Base-by-base conservation (phyloP, 805 yeast genomes). In the Priceomyces castillae region DNA sequence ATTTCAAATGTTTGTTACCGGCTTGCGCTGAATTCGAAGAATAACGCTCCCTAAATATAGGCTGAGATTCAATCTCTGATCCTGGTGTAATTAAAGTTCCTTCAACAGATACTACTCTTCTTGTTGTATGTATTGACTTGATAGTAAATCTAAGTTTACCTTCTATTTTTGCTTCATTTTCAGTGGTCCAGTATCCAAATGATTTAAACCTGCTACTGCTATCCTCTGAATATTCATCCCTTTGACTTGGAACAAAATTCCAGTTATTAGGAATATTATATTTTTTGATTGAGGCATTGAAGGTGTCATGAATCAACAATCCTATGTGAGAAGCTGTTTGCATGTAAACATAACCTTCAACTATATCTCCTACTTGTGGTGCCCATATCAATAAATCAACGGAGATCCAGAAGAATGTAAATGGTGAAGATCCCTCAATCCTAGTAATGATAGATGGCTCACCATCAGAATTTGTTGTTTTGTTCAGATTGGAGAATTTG, bases 301-400 rank as follows among this genome's bases (percentile, higher is more conserved):
- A 94, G 1, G 95, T 88, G 66, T 94, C 98, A 61, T 88, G 90
- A 39, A 94, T 74, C 51, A 94, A 75, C 47, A 94, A 72, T 47
- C 97, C 98, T 55, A 94, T 85, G 61, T 94, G 99, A 6, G 96
- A 84, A 14, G 95, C 96, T 2, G 96, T 84, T 69, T 92, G 97
- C 79, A 92, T 82, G 69, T 88, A 89, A 42, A 85, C 77, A 72
- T 82, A 77, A 10, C 99, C 99, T 62, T 90, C 95, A 15, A 94
- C 67, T 1, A 75, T 67, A 58, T 94, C 97, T 3, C 95, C 97
- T n/a, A 81, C 71, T 54, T 80, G 80, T 3, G 99, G 99, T 55
- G 77, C 80, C 98, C 99, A 94, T 39, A 90, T 78, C 43, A 89
- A 73, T 38, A 94, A 73, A 42, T 89, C 94, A 7, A 85, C 95